These are phyloP conservation scores for Neohortaea acidophila DNA, from an alignment of 495 filamentous ascomycete genomes.

Conservation along the genomic window DNA sequence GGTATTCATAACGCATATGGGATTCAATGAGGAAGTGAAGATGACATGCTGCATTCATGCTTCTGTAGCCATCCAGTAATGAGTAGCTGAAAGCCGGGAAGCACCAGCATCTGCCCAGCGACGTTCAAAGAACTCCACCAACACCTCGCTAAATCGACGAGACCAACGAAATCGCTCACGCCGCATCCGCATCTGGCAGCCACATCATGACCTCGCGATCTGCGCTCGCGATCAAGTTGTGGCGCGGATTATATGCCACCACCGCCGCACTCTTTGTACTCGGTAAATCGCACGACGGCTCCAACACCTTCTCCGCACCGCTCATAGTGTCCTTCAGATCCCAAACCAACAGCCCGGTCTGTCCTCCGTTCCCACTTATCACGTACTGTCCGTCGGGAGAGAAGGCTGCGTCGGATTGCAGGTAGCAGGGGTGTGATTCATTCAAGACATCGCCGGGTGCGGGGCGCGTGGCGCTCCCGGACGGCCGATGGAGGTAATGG, in stretches of 20 bases:
- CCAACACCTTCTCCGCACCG: constrained; percentile 40
- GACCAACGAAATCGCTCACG: too few relatives aligned
- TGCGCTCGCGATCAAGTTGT: constrained; percentile 75
- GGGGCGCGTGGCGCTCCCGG: constrained; percentile 31
- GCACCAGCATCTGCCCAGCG: too few relatives aligned
- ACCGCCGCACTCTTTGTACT: constrained; percentile 53
- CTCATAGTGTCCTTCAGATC: constrained; percentile 40
- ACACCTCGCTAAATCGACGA: too few relatives aligned
- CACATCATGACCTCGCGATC: constrained; percentile 83
- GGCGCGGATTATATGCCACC: constrained; percentile 76
- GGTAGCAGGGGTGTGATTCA: constrained; percentile 19
- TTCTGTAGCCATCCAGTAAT: too few relatives aligned
- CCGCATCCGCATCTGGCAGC: constrained; percentile 57
- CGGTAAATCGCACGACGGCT: constrained; percentile 48
- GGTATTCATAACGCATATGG: too few relatives aligned
- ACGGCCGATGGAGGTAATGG: constrained; percentile 38
- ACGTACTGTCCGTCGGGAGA: constrained; percentile 76
- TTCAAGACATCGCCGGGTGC: constrained; percentile 33
- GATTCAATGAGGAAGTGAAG: too few relatives aligned
- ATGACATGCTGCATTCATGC: too few relatives aligned
- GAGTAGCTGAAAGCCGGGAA: too few relatives aligned
- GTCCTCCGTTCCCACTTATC: constrained; percentile 53
- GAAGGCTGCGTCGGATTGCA: constrained; percentile 74
- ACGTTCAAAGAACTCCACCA: too few relatives aligned
- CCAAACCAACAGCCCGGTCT: constrained; percentile 62